Conservation (phyloP, 2,329 filamentous ascomycete genomes). For the Venturia pyrina region DNA sequence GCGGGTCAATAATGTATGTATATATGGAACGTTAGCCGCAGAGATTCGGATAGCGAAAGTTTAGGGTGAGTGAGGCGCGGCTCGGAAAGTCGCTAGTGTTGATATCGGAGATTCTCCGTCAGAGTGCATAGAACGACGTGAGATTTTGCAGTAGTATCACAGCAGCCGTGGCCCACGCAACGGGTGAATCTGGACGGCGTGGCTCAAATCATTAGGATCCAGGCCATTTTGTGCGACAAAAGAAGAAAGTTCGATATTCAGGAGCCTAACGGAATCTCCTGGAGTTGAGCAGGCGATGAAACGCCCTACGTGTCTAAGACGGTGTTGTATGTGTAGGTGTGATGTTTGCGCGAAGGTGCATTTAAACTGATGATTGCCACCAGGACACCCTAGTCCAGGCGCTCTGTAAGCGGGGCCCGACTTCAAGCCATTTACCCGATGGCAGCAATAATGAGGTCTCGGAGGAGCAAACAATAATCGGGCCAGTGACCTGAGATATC, state of each 20-base stretch:
- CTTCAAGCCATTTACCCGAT: neutral
- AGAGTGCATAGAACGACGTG: neutral
- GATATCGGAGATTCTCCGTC: neutral
- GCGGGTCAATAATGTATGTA: neutral
- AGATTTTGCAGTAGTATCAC: neutral
- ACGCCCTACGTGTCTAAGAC: neutral
- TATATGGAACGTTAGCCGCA: neutral
- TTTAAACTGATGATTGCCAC: neutral
- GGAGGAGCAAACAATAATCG: neutral
- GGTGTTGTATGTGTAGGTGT: neutral
- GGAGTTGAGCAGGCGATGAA: neutral
- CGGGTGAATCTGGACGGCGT: neutral
- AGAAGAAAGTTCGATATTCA: neutral
- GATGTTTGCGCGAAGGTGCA: neutral
- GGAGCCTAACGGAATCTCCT: neutral
- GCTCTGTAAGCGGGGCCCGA: neutral
- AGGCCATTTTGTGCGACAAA: neutral
- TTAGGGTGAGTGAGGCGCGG: neutral
- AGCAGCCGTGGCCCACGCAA: neutral
- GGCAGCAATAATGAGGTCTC: neutral
- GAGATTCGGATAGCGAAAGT: neutral
- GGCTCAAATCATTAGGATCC: neutral
- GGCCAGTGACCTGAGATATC: neutral
- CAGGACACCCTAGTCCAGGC: neutral
- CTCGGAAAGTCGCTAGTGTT: neutral